Evolutionary conservation across 495 filamentous ascomycete species (phyloP), one percentile per base, ranked within the genome.

Genomic region (Cetradonia linearis): DNA sequence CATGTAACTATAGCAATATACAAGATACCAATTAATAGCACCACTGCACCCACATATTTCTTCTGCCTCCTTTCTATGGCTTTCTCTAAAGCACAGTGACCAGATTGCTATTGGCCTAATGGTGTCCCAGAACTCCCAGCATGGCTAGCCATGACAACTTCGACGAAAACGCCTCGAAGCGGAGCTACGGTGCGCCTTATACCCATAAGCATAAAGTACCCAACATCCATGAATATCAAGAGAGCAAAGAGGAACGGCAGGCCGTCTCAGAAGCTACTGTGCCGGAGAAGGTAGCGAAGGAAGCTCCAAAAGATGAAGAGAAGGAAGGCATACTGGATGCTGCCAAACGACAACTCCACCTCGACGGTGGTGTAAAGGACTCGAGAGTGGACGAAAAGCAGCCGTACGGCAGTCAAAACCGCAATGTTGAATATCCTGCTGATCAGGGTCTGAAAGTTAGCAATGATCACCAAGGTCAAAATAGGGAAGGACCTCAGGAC

Each of bases 141-240:
- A 76, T 76, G 73, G 72, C 73, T 25, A 66, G 63, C 27, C 62
- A 66, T 42, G 73, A 75, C 3, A 77, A 80, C 59, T 72, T 78
- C 46, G 76, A 80, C 20, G 73, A 74, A 6, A 70, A 79, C 34
- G 73, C 71, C n/a, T 62, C 69, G 13, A 68, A 67, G 23, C 73
- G 74, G 48, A 76, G 73, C 25, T 74, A 81, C 58, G 72, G 71
- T 33, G 72, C 74, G 9, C 78, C 81, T 11, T 83, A 84, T 67
- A 79, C 72, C 13, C 69, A 73, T 5, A 75, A 76, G 55, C 81
- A 86, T 63, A 79, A 78, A 0, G 77, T 87, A 30, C 84, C 84
- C 18, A 86, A 82, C 20, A 71, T 86, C n/a, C 75, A 81, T 65
- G 70, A 72, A 5, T 87, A 86, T 65, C 74, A 75, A n/a, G 73